Percentiles rank a stretch among this genome's conserved stretches.
phyloP scores from a whole-genome alignment of 2,329 filamentous ascomycete genomes.

The Hypoxylon rubiginosum region DNA sequence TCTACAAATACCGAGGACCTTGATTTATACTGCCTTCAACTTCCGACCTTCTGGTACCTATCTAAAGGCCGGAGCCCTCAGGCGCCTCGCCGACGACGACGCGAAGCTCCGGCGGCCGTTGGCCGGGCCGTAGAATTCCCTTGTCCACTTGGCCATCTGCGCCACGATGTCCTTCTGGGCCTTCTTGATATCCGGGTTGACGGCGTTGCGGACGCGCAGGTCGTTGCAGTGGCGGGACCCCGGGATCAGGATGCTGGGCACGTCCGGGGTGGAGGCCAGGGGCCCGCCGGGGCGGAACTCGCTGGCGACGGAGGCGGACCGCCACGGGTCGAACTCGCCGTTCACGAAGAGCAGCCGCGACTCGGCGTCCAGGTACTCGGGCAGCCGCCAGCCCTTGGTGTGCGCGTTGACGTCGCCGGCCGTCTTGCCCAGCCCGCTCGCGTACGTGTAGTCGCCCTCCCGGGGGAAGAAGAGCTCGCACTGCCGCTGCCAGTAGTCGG shows the following conservation, averaged over 20 bases:
- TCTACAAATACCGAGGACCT: neutral
- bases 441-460: slow-evolving; percentile 64
- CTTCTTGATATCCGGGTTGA: slow-evolving; percentile 30
- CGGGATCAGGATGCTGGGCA: slow-evolving; percentile 67
- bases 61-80: neutral
- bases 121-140: slow-evolving; percentile 27
- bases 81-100: neutral
- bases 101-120: slow-evolving; percentile 6
- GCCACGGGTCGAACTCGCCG: slow-evolving; percentile 72
- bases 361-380: slow-evolving; percentile 56
- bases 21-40: neutral
- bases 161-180: slow-evolving; percentile 29
- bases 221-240: slow-evolving; percentile 70
- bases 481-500: slow-evolving; percentile 67
- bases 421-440: slow-evolving; percentile 60
- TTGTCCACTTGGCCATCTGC: slow-evolving; percentile 38
- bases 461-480: slow-evolving; percentile 69
- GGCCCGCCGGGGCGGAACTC: slow-evolving; percentile 68
- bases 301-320: slow-evolving; percentile 65
- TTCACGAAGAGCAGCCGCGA: slow-evolving; percentile 70
- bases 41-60: neutral
- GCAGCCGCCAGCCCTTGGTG: slow-evolving; percentile 69
- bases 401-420: slow-evolving; percentile 63
- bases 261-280: slow-evolving; percentile 59
- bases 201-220: slow-evolving; percentile 59